phyloP scores from a whole-genome alignment of 371 early-diverging fungal species.

The Dichotomocladium elegans region DNA sequence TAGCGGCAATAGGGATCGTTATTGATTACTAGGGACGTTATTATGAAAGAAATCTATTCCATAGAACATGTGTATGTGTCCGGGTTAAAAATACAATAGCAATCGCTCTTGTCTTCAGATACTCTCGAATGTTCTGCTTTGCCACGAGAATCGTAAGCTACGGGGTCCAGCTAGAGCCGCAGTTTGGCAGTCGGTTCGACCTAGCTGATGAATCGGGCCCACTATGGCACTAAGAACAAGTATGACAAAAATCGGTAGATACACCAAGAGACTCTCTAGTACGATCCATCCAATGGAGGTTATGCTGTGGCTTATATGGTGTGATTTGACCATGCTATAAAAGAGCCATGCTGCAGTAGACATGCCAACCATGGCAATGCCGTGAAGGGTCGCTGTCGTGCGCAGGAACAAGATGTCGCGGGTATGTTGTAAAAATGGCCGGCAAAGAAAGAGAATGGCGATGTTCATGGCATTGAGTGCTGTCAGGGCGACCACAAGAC shows the following conservation, averaged over 20 bases:
- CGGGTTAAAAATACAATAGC: too few relatives aligned
- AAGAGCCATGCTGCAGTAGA: constrained; percentile 19
- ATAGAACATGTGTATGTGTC: too few relatives aligned
- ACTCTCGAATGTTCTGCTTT: too few relatives aligned
- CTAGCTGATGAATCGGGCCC: constrained; percentile 1
- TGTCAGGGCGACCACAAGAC: constrained; percentile 16
- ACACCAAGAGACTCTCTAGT: constrained; percentile 10
- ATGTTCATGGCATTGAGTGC: constrained; percentile 7
- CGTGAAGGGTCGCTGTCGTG: constrained; percentile 16
- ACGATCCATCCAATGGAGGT: constrained; percentile 4
- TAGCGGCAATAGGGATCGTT: neutral
- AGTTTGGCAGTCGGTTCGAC: neutral
- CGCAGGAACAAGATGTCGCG: constrained; percentile 11
- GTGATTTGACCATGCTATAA: constrained; percentile 9
- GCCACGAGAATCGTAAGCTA: constrained; percentile 1
- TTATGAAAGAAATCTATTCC: too few relatives aligned
- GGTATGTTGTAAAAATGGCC: neutral
- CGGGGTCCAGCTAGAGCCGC: neutral
- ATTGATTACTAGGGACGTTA: too few relatives aligned
- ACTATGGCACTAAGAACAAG: constrained; percentile 1
- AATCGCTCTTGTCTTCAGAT: too few relatives aligned
- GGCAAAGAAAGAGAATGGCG: neutral
- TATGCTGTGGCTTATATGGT: neutral
- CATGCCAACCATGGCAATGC: constrained; percentile 17
- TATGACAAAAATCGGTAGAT: constrained; percentile 3